These are phyloP conservation scores for Wickerhamomyces sydowiorum DNA, from an alignment of 805 yeast species.

Conservation along the genomic window DNA sequence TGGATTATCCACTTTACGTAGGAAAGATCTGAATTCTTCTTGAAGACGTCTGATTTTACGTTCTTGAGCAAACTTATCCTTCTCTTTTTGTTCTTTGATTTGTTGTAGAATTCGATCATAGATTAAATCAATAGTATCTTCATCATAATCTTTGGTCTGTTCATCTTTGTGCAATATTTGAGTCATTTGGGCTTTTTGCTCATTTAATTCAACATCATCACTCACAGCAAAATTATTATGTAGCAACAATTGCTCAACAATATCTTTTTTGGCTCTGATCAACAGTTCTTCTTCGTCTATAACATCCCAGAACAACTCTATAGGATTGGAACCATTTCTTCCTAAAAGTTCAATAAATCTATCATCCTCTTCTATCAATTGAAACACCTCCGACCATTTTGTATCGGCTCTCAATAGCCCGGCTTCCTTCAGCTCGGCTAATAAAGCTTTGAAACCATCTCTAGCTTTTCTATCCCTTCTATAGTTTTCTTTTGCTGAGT, in stretches of 20 bases:
- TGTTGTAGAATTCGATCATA: conserved; percentile 23
- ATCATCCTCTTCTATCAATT: conserved; percentile 45
- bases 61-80: conserved; percentile 13
- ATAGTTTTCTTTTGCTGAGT: conserved; percentile 34
- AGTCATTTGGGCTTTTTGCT: conserved; percentile 9
- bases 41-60: conserved; percentile 17
- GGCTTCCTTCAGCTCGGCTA: conserved; percentile 29
- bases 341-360: conserved; percentile 62
- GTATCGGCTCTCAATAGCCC: conserved; percentile 43
- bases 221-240: conserved; percentile 25
- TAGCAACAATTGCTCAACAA: conserved; percentile 46
- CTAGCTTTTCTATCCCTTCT: conserved; percentile 63
- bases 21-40: conserved; percentile 19
- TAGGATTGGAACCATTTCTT: conserved; percentile 69
- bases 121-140: conserved; percentile 23
- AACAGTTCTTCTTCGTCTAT: conserved; percentile 56
- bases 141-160: conserved; percentile 22
- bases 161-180: conserved; percentile 14
- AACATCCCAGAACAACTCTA: conserved; percentile 71
- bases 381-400: conserved; percentile 53
- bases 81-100: conserved; percentile 18
- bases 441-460: conserved; percentile 44
- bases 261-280: conserved; percentile 52
- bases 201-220: conserved; percentile 13
- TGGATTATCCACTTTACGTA: conserved; percentile 20